Conservation (phyloP, 2,329 filamentous ascomycete species). For the Paramyrothecium sp. region DNA sequence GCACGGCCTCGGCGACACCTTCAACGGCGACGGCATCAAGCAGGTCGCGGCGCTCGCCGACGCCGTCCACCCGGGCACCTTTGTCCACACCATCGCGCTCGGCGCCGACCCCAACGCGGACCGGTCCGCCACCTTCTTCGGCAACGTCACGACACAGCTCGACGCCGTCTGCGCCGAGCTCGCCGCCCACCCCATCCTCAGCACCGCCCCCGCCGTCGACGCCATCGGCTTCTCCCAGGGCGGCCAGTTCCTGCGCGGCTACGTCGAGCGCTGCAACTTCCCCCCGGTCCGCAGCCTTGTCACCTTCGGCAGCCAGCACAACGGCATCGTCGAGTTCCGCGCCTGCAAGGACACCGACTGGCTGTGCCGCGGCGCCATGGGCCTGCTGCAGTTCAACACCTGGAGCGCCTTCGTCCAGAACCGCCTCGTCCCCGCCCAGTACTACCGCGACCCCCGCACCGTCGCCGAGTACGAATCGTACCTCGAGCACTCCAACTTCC, state of each 20-base stretch:
- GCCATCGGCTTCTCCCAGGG: slow-evolving; percentile 95
- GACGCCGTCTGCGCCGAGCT: slow-evolving; percentile 75
- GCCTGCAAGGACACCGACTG: slow-evolving; percentile 70
- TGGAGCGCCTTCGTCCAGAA: slow-evolving; percentile 79
- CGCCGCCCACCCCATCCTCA: slow-evolving; percentile 72
- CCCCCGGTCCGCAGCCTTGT: slow-evolving; percentile 76
- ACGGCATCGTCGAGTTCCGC: slow-evolving; percentile 84
- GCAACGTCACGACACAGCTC: slow-evolving; percentile 81
- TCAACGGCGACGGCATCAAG: slow-evolving; percentile 71
- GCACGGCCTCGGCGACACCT: slow-evolving; percentile 81
- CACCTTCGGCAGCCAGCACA: slow-evolving; percentile 89
- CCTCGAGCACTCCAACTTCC: slow-evolving; percentile 77
- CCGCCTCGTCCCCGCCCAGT: slow-evolving; percentile 87
- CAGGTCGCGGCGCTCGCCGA: slow-evolving; percentile 70
- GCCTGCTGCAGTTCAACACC: slow-evolving; percentile 73
- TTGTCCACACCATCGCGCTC: slow-evolving; percentile 77
- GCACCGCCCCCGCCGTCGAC: slow-evolving; percentile 79
- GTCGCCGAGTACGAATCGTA: slow-evolving; percentile 61
- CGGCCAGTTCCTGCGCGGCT: slow-evolving; percentile 90
- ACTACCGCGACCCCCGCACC: slow-evolving; percentile 69
- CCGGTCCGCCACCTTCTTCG: slow-evolving; percentile 83
- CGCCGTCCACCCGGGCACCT: slow-evolving; percentile 74
- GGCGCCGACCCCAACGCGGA: slow-evolving; percentile 66
- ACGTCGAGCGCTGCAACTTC: slow-evolving; percentile 81
- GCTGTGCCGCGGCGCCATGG: slow-evolving; percentile 78